Evolutionary conservation across 805 yeast genomes (phyloP).

Genomic region (Spathaspora hagerdaliae): DNA sequence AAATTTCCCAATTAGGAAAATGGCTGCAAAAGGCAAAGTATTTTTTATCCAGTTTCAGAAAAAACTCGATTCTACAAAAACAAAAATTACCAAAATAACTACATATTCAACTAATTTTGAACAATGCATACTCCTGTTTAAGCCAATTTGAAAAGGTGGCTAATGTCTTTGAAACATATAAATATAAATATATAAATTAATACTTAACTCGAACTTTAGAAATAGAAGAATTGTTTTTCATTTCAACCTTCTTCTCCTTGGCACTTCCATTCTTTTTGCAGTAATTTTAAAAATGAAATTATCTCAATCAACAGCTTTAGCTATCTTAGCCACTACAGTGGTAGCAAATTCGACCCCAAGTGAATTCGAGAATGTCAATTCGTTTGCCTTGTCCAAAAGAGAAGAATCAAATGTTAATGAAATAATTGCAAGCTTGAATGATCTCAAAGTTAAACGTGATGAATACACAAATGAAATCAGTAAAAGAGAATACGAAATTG

Average conservation of each 20-base stretch:
- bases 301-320: conserved; percentile 25
- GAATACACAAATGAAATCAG: conserved; percentile 19
- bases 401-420: conserved; percentile 15
- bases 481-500: conserved; percentile 37
- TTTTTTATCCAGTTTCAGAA: no score
- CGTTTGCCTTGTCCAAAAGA: conserved; percentile 1
- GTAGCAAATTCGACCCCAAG: conserved; percentile 35
- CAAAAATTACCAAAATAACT: no score
- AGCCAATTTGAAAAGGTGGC: no score
- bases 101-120: no score
- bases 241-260: background rate
- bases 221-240: no score
- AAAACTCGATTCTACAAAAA: no score
- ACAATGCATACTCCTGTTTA: no score
- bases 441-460: conserved; percentile 27
- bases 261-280: background rate
- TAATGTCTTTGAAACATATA: no score
- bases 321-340: conserved; percentile 22
- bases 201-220: no score
- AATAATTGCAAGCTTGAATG: conserved; percentile 21
- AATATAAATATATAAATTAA: no score
- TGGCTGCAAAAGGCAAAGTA: no score
- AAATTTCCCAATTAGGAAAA: no score
- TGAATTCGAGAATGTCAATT: background rate
- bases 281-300: conserved; percentile 22